Base-by-base conservation (phyloP, 768 basidiomycete genomes). In the Crucibulum laeve region DNA sequence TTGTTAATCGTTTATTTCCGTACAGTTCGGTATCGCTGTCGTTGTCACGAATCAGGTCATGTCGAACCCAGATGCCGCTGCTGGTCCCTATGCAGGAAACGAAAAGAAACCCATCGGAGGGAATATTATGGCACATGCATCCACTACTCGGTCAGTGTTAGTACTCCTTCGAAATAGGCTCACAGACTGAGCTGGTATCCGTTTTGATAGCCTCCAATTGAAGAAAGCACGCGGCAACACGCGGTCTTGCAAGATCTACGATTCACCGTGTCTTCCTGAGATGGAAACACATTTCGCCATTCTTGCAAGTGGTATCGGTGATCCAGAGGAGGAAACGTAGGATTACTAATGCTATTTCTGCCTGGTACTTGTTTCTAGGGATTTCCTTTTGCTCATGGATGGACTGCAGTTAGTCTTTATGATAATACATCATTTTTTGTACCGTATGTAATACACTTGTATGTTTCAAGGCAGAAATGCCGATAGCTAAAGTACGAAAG, bases 21-120 rank as follows among this genome's bases (percentile, higher is more conserved):
- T 33, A 14, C 49, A 98, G 95, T 99, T 91, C 57, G 96, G 96
- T 22, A 90, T 98, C 38, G 96, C 96, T 3, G 95, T 98, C 18
- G 93, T 99, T 8, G 84, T 97, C 32, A 90, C 91, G 3, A 99
- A 99, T 61, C 96, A 99, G 63, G 96, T 99, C 53, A 96, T 99
- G 80, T 97, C 96, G n/a, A 94, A 84, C 45, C 95, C 96, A 2
- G 96, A 99, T 60, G 92, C 91, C 22, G 80, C 87, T 3, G 91
- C 91, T 38, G 87, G 88, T 10, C 89, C 91, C 15, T 91, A 90
- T 49, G 84, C 84, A 30, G 79, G 80, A 3, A 91, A 96, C 55
- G 88, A 92, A 67, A 95, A 96, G 76, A 99, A 99, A 65, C 96
- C 96, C 13, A 95, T 99, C 43, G 96, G 96, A 36, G 95, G 95